Conservation (phyloP, 148 eudicot species). For the Camellia sinensis region DNA sequence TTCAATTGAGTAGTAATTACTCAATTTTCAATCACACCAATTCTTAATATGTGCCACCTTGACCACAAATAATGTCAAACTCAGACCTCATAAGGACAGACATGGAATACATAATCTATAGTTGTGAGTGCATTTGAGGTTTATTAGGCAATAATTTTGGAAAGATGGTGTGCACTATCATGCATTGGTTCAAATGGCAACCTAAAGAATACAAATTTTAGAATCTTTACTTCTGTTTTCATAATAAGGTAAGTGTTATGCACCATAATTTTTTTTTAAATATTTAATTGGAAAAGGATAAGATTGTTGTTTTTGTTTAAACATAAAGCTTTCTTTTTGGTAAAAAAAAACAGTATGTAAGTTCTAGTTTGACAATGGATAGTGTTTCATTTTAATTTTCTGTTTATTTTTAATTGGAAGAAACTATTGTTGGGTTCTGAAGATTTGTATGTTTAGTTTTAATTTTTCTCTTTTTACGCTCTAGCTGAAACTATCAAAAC, state of each 20-base stretch:
- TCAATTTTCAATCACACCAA: not conserved
- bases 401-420: not conserved
- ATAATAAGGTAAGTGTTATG: not conserved
- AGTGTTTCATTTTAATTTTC: slow-evolving; percentile 1
- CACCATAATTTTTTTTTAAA: not conserved
- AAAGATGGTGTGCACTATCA: not conserved
- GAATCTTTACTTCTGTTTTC: not conserved
- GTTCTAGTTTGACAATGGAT: not conserved
- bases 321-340: not conserved
- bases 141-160: not conserved
- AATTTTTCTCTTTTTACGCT: not conserved
- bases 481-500: not conserved
- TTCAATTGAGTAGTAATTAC: not conserved
- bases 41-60: not conserved
- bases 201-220: not conserved
- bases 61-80: not conserved
- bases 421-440: not conserved
- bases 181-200: not conserved
- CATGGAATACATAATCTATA: not conserved
- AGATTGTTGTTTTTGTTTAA: not conserved
- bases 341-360: too few relatives aligned
- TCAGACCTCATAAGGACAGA: not conserved
- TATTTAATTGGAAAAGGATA: not conserved
- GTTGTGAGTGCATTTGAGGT: not conserved
- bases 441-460: not conserved